Percentiles rank a stretch among this genome's conserved stretches.
These are phyloP conservation scores for Hypocreales sp. DNA, from an alignment of 2,329 filamentous ascomycete species.

Conservation along the genomic window DNA sequence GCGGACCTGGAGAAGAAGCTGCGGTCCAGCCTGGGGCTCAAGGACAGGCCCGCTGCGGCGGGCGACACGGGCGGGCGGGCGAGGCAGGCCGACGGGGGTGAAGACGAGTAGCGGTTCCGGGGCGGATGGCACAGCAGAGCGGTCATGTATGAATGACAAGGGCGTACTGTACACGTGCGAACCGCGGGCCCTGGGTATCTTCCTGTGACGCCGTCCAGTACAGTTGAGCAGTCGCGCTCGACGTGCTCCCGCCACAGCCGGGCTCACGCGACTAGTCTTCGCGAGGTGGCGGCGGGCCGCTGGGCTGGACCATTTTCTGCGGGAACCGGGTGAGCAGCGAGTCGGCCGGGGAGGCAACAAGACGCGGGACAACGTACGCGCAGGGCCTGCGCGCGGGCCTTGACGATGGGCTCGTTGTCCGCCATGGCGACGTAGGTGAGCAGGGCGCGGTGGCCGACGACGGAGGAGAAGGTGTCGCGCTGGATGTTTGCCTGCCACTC, in stretches of 20 bases:
- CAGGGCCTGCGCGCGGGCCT: constrained; percentile 65
- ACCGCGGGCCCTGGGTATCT: too few species aligned
- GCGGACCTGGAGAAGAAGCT: constrained; percentile 45
- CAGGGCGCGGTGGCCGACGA: constrained; percentile 78
- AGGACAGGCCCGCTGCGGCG: constrained; percentile 8
- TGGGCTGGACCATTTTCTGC: constrained; percentile 53
- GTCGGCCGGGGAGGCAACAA: neutral
- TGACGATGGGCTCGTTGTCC: constrained; percentile 69
- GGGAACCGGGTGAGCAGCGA: constrained; percentile 2
- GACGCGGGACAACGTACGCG: constrained; percentile 32
- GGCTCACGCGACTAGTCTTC: too few species aligned
- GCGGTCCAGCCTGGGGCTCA: constrained; percentile 43
- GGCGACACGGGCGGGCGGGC: constrained; percentile 11
- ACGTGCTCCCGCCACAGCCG: too few species aligned
- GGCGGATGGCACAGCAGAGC: too few species aligned
- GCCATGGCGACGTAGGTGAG: constrained; percentile 82
- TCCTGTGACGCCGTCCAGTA: constrained; percentile 1
- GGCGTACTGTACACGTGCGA: too few species aligned
- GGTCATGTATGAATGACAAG: too few species aligned
- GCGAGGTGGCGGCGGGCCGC: constrained; percentile 39
- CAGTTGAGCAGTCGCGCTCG: too few species aligned
- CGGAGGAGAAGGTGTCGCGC: constrained; percentile 80
- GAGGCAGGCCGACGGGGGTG: constrained; percentile 2
- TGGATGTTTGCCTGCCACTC: constrained; percentile 95
- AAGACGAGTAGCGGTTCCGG: too few species aligned